phyloP scores from a whole-genome alignment of 208 protist species.

The Leishmania mexicana region DNA sequence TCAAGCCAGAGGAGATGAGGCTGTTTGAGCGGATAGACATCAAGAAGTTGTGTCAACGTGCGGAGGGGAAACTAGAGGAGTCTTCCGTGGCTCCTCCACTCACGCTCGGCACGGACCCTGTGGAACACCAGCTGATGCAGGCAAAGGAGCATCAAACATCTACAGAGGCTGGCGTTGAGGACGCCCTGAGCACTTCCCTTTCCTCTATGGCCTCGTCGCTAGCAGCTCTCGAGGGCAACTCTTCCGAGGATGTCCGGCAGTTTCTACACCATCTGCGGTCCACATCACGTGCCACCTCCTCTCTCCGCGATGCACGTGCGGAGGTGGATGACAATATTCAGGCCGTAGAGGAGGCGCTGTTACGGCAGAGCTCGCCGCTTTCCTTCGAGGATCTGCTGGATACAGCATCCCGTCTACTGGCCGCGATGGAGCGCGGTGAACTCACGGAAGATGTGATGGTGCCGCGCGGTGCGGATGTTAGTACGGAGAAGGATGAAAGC shows the following conservation, averaged over 20 bases:
- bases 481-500: not conserved
- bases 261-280: conserved; percentile 24
- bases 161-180: not conserved
- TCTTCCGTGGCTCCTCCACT: not conserved
- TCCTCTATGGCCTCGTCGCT: not conserved
- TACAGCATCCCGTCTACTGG: conserved; percentile 44
- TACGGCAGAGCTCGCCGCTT: conserved; percentile 47
- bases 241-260: not conserved
- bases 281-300: conserved; percentile 17
- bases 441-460: conserved; percentile 42
- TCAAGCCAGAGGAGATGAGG: conserved; percentile 40
- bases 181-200: not conserved
- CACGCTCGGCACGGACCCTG: not conserved
- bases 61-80: conserved; percentile 4
- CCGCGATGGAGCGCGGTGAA: conserved; percentile 65
- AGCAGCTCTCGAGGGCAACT: conserved; percentile 14
- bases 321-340: conserved; percentile 71
- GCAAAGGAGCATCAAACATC: not conserved
- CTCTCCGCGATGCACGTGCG: conserved; percentile 32
- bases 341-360: conserved; percentile 48
- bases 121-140: not conserved
- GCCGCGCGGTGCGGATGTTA: conserved; percentile 26
- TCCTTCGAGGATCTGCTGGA: conserved; percentile 63
- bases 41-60: conserved; percentile 10
- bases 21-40: conserved; percentile 43